A percentile compares a stretch with the other conserved stretches of the same genome.
Conservation (phyloP, 1,284 basidiomycete species). For the Violaceomyces palustris region DNA sequence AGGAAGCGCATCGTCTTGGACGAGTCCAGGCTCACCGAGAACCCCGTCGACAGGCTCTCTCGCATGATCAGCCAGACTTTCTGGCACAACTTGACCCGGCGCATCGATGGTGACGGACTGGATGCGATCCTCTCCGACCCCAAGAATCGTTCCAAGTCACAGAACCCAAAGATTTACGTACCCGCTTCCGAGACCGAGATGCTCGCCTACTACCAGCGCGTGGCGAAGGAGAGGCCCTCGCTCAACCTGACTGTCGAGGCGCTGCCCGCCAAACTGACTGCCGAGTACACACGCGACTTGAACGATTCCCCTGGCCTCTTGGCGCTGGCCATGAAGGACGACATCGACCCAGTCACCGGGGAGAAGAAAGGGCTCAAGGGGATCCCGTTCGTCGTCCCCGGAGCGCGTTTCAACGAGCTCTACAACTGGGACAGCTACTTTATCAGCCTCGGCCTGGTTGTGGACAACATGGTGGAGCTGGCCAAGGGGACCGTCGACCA, state of each 20-base stretch:
- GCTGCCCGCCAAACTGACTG: conserved; percentile 82
- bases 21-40: conserved; percentile 89
- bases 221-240: conserved; percentile 58
- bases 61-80: conserved; percentile 98
- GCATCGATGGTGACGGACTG: conserved; percentile 92
- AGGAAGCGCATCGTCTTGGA: conserved; percentile 96
- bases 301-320: conserved; percentile 90
- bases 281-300: conserved; percentile 81
- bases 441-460: conserved; percentile 84
- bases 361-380: conserved; percentile 71
- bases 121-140: conserved; percentile 95
- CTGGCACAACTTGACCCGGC: conserved; percentile 93
- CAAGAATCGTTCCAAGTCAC: conserved; percentile 61
- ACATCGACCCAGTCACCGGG: conserved; percentile 59
- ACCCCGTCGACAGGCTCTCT: conserved; percentile 91
- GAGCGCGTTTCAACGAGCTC: conserved; percentile 95
- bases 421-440: conserved; percentile 65
- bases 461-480: conserved; percentile 87
- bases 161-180: conserved; percentile 79
- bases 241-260: conserved; percentile 85
- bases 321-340: conserved; percentile 84
- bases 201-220: conserved; percentile 77
- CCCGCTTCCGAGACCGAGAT: conserved; percentile 86
- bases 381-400: conserved; percentile 88
- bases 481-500: conserved; percentile 97